These are phyloP conservation scores for Cutaneotrichosporon sp. DNA, from an alignment of 1,284 basidiomycete species.

Conservation along the genomic window DNA sequence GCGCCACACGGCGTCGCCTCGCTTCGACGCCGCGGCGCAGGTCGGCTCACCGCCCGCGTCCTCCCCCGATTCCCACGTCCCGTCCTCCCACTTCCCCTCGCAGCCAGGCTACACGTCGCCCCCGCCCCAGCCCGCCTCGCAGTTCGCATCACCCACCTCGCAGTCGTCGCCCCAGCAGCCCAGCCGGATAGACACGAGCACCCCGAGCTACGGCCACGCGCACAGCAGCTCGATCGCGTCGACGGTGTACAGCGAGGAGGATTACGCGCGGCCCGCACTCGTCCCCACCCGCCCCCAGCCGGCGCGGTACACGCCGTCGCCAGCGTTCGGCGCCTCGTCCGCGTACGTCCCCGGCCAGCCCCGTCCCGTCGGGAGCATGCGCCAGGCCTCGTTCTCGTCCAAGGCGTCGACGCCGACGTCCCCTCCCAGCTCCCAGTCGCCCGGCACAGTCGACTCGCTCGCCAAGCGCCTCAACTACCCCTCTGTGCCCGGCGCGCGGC, in stretches of 20 bases:
- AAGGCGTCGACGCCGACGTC: conserved; percentile 10
- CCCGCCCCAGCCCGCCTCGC: not conserved
- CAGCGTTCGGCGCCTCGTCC: conserved; percentile 4
- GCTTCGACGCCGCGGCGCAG: not conserved
- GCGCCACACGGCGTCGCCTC: not conserved
- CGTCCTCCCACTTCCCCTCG: not conserved
- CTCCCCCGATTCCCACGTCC: not conserved
- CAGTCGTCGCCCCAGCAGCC: not conserved
- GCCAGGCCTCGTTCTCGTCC: conserved; percentile 12
- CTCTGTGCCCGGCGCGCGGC: not conserved
- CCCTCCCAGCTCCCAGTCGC: not conserved
- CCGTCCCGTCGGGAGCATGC: conserved; percentile 38
- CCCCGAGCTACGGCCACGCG: not conserved
- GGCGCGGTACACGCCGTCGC: conserved; percentile 34
- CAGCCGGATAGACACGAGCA: not conserved
- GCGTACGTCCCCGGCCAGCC: conserved; percentile 48
- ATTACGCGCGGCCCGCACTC: conserved; percentile 27
- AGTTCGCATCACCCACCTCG: not conserved
- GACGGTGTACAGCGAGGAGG: conserved; percentile 11
- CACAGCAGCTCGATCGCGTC: conserved; percentile 8
- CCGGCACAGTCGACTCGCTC: not conserved
- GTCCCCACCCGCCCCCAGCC: conserved; percentile 41
- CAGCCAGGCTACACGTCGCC: not conserved
- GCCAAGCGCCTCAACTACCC: conserved; percentile 1
- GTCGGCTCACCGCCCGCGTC: not conserved